These are phyloP conservation scores for Kodamaea ohmeri DNA, from an alignment of 1,139 yeast genomes.

Conservation along the genomic window DNA sequence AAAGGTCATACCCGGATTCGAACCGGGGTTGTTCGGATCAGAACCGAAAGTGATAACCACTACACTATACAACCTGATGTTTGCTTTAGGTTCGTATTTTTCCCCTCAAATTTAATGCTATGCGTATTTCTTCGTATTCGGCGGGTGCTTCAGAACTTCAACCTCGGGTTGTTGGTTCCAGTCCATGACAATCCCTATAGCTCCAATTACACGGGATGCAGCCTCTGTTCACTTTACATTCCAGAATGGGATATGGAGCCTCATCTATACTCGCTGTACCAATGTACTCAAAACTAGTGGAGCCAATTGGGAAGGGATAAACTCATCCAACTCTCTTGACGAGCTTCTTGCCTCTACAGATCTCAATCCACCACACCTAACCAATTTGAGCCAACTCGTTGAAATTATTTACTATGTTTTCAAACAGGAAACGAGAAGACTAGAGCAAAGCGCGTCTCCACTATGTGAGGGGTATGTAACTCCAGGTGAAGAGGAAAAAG, in stretches of 20 bases:
- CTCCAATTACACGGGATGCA: background rate
- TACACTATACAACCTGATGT: conserved; percentile 53
- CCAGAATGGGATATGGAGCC: too few relatives aligned
- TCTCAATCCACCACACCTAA: background rate
- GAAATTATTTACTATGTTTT: background rate
- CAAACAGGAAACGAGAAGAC: too few relatives aligned
- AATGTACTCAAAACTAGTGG: background rate
- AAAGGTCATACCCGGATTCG: conserved; percentile 92
- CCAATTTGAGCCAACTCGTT: background rate
- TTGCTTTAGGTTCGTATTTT: too few relatives aligned
- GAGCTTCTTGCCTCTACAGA: background rate
- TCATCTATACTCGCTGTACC: background rate
- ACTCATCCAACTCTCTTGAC: background rate
- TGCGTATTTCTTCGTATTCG: too few relatives aligned
- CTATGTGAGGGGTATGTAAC: too few relatives aligned
- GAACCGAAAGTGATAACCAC: conserved; percentile 51
- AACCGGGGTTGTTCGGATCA: conserved; percentile 87
- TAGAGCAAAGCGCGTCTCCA: too few relatives aligned
- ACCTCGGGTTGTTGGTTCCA: background rate
- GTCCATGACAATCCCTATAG: background rate
- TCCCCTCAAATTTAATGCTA: too few relatives aligned
- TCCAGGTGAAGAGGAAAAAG: too few relatives aligned
- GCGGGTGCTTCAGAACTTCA: background rate
- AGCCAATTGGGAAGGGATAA: too few relatives aligned
- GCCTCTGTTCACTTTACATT: background rate